Evolutionary conservation across 768 basidiomycete genomes (phyloP).

Genomic region (Xerocomellus amylosporus): DNA sequence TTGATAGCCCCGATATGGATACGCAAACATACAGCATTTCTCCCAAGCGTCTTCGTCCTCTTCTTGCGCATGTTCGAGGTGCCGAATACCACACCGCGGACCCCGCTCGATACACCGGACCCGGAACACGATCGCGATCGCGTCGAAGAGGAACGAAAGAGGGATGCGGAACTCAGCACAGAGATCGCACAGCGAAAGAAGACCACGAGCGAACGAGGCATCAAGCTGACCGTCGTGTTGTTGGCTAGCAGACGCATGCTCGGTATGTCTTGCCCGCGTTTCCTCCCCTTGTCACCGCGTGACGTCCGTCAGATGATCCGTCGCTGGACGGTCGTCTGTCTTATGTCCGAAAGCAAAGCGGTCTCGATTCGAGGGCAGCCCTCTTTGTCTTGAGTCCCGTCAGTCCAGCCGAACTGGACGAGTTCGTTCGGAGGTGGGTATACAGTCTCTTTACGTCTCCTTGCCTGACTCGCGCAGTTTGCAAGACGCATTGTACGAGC

Average conservation of each 20-base stretch:
- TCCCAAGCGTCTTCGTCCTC: slow-evolving; percentile 92
- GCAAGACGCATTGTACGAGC: slow-evolving; percentile 84
- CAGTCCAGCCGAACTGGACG: slow-evolving; percentile 74
- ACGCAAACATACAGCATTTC: slow-evolving; percentile 86
- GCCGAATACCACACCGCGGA: slow-evolving; percentile 41
- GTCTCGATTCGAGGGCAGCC: slow-evolving; percentile 87
- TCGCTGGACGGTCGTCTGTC: slow-evolving; percentile 80
- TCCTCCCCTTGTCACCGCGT: background rate
- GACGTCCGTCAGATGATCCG: slow-evolving; percentile 64
- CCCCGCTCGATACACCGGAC: slow-evolving; percentile 56
- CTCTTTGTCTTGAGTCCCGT: slow-evolving; percentile 96
- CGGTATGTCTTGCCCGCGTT: slow-evolving; percentile 46
- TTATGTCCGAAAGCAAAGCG: slow-evolving; percentile 82
- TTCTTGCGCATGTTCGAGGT: slow-evolving; percentile 82
- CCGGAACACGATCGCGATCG: slow-evolving; percentile 54
- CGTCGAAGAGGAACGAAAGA: slow-evolving; percentile 63
- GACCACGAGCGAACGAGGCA: slow-evolving; percentile 74
- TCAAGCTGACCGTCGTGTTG: slow-evolving; percentile 93
- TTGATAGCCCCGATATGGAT: slow-evolving; percentile 98
- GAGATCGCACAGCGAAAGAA: slow-evolving; percentile 82
- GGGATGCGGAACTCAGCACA: slow-evolving; percentile 73
- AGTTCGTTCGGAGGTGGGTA: slow-evolving; percentile 79
- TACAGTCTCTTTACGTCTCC: background rate
- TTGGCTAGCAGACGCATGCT: slow-evolving; percentile 86
- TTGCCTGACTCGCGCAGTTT: slow-evolving; percentile 46